A percentile compares a stretch with the other conserved stretches of the same genome.
phyloP scores from a whole-genome alignment of 345 rosid genomes.

The Streptanthus diversifolius region DNA sequence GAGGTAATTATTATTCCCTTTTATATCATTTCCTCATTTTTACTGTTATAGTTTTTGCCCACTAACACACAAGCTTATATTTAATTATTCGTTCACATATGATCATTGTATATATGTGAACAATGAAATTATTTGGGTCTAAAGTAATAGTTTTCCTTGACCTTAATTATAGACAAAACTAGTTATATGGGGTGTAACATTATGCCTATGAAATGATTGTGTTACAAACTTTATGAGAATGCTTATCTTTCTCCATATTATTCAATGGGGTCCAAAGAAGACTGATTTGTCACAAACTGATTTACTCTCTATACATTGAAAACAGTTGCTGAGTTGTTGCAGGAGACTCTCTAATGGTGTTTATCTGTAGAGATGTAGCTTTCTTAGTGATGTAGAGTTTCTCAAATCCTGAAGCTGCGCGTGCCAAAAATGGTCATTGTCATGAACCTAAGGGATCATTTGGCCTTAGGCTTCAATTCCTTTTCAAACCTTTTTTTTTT shows the following conservation, averaged over 20 bases:
- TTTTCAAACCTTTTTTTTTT: background rate
- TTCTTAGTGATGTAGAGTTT: slow-evolving; percentile 28
- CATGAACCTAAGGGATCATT: slow-evolving; percentile 22
- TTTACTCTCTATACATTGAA: slow-evolving; percentile 2
- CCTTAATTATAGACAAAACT: slow-evolving; percentile 19
- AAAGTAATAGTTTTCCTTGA: slow-evolving; percentile 5
- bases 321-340: slow-evolving; percentile 21
- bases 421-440: slow-evolving; percentile 24
- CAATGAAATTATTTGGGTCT: no score
- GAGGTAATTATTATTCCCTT: slow-evolving; percentile 31
- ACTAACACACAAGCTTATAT: slow-evolving; percentile 32
- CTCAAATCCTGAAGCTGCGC: slow-evolving; percentile 26
- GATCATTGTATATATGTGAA: no score
- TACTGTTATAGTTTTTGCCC: slow-evolving; percentile 21
- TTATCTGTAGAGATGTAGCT: slow-evolving; percentile 16
- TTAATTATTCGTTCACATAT: slow-evolving; percentile 27
- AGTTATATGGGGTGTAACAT: slow-evolving; percentile 30
- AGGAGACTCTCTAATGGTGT: slow-evolving; percentile 25
- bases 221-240: slow-evolving; percentile 28
- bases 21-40: slow-evolving; percentile 21
- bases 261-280: slow-evolving; percentile 3
- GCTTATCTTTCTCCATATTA: slow-evolving; percentile 19
- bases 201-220: slow-evolving; percentile 32
- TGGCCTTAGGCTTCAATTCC: slow-evolving; percentile 12
- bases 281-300: slow-evolving; percentile 28